Evolutionary conservation across 1,284 basidiomycete genomes (phyloP), one percentile per base, ranked within the genome.

Genomic region (Puccinia triticina): DNA sequence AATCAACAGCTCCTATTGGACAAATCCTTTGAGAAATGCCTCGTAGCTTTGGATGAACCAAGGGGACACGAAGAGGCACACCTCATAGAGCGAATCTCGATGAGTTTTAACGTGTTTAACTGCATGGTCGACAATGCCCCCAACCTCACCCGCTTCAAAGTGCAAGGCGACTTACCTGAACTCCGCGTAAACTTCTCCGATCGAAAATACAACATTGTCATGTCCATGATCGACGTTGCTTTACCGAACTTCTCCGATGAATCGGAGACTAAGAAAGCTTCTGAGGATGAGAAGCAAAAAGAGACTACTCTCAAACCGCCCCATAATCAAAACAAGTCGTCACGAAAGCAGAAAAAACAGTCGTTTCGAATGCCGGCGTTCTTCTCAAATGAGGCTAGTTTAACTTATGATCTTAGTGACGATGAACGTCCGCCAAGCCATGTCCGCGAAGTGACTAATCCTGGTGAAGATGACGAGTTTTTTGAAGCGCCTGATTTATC

Each of bases 141-240:
- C 55, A 96, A 91, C 84, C 90, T 99, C 66, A 92, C 96, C 11
- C 91, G 93, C 64, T 93, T 98, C 90, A 99, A 97, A 88, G 90
- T 99, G 78, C 92, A 94, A 0, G 97, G 96, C 14, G 93, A 93
- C 83, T 88, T 99, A 80, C 96, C 97, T 0, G 91, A 91, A 64
- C 89, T 99, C 8, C 92, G 94, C 85, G 90, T 98, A 86, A 99
- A 99, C 88, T 90, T 99, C 84, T 99, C 97, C 8, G 97, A 99
- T 85, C 90, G 90, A 32, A 99, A 99, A 88, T 99, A 99, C 88
- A 94, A 96, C 88, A 91, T 93, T 2, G 88, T 99, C 66, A 95
- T 99, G 93, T 91, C 93, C 26, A 90, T 99, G 84, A 91, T 99
- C 85, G 95, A 98, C 85, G 92, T 95, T 16, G 91, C 93, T 43